Conservation (phyloP, 306 rosid species). For the Casuarina equisetifolia region DNA sequence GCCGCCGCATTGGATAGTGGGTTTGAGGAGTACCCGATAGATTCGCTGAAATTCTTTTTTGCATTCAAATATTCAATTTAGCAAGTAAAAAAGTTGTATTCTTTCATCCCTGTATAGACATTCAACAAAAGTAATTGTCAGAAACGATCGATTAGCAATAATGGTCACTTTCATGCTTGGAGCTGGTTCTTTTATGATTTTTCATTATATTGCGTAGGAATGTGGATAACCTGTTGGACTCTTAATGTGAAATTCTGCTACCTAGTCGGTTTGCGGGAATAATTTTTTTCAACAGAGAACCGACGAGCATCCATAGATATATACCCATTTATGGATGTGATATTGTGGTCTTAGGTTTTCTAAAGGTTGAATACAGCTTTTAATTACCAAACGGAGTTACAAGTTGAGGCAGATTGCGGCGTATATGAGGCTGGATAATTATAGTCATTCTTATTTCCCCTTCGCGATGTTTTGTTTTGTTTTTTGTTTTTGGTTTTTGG, state of each 20-base stretch:
- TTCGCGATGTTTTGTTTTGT: too few species aligned
- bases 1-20: conserved; percentile 34
- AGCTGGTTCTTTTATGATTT: conserved; percentile 16
- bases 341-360: not conserved
- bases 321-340: too few species aligned
- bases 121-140: conserved; percentile 34
- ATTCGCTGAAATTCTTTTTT: conserved; percentile 36
- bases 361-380: not conserved
- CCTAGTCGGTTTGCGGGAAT: too few species aligned
- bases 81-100: conserved; percentile 42
- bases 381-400: too few species aligned
- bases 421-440: too few species aligned
- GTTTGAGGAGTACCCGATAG: conserved; percentile 34
- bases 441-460: too few species aligned
- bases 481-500: too few species aligned
- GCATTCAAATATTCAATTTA: conserved; percentile 33
- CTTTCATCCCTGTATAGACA: conserved; percentile 58
- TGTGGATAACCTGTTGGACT: too few species aligned
- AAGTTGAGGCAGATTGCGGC: too few species aligned
- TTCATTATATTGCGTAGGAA: not conserved
- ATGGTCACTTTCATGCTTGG: conserved; percentile 29
- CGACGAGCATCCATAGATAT: too few species aligned
- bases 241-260: too few species aligned
- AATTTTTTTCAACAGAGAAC: too few species aligned
- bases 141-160: conserved; percentile 60